Conservation (phyloP, 495 filamentous ascomycete species). For the Penicillium herquei region DNA sequence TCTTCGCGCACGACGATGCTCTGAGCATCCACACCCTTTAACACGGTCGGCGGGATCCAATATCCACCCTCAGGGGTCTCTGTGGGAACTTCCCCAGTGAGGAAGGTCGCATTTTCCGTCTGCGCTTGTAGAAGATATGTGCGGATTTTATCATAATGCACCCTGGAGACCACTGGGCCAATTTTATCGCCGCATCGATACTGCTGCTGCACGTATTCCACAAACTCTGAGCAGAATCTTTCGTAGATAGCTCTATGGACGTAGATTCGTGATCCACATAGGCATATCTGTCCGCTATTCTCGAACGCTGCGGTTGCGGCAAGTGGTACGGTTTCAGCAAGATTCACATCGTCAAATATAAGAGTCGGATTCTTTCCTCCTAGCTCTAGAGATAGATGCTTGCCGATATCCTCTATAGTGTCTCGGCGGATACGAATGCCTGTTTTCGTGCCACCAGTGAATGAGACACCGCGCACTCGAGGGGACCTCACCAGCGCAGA, state of each 20-base stretch:
- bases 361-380: slow-evolving; percentile 40
- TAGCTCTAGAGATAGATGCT: slow-evolving; percentile 39
- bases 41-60: slow-evolving; percentile 45
- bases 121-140: slow-evolving; percentile 15
- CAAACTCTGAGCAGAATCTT: slow-evolving; percentile 9
- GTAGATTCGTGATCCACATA: slow-evolving; percentile 47
- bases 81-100: slow-evolving; percentile 5
- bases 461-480: slow-evolving; percentile 17
- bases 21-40: slow-evolving; percentile 27
- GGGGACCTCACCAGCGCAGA: slow-evolving; percentile 12
- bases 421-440: slow-evolving; percentile 21
- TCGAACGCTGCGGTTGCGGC: slow-evolving; percentile 18
- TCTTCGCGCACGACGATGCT: slow-evolving; percentile 43
- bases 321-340: slow-evolving; percentile 14
- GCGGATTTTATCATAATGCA: slow-evolving; percentile 14
- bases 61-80: slow-evolving; percentile 30
- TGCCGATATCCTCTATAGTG: slow-evolving; percentile 43
- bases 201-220: slow-evolving; percentile 10
- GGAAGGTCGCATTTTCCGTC: slow-evolving; percentile 9
- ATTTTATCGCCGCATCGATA: slow-evolving; percentile 11
- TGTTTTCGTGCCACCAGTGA: slow-evolving; percentile 22
- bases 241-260: slow-evolving; percentile 41
- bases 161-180: slow-evolving; percentile 18
- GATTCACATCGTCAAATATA: slow-evolving; percentile 36
- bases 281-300: slow-evolving; percentile 50